Conservation (phyloP, 768 basidiomycete species). For the Floccularia luteovirens region DNA sequence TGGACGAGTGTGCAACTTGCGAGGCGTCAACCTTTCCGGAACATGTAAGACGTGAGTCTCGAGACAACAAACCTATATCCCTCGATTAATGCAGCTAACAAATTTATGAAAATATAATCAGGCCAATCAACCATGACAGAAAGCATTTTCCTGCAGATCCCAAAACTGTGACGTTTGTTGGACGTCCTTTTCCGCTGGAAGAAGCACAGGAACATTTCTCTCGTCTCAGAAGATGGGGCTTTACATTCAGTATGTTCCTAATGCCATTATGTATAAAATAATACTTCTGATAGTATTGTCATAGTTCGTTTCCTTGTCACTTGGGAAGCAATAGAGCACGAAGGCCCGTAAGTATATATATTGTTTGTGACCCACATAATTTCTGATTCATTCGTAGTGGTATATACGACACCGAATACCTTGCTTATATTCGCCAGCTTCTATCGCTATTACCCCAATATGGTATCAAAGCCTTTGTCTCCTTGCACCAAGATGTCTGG, state of each 20-base stretch:
- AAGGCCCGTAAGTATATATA: constrained; percentile 64
- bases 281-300: constrained; percentile 1
- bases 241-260: constrained; percentile 65
- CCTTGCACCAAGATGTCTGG: constrained; percentile 94
- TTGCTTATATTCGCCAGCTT: constrained; percentile 68
- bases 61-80: neutral
- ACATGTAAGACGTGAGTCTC: constrained; percentile 68
- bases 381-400: constrained; percentile 40
- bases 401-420: constrained; percentile 76
- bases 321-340: constrained; percentile 96
- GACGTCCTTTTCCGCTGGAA: constrained; percentile 83
- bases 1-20: constrained; percentile 71
- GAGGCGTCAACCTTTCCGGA: constrained; percentile 85
- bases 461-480: constrained; percentile 67
- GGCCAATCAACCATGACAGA: constrained; percentile 64
- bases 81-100: neutral
- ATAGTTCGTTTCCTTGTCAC: constrained; percentile 88
- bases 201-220: constrained; percentile 84
- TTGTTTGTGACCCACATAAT: neutral
- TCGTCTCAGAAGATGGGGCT: constrained; percentile 77
- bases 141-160: constrained; percentile 60
- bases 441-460: constrained; percentile 65
- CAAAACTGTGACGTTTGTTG: constrained; percentile 73
- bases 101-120: constrained; percentile 16
- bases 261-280: neutral